Percentiles rank a stretch among this genome's conserved stretches.
Evolutionary conservation across 805 yeast species (phyloP).

Genomic region (Candida sakaeoensis): DNA sequence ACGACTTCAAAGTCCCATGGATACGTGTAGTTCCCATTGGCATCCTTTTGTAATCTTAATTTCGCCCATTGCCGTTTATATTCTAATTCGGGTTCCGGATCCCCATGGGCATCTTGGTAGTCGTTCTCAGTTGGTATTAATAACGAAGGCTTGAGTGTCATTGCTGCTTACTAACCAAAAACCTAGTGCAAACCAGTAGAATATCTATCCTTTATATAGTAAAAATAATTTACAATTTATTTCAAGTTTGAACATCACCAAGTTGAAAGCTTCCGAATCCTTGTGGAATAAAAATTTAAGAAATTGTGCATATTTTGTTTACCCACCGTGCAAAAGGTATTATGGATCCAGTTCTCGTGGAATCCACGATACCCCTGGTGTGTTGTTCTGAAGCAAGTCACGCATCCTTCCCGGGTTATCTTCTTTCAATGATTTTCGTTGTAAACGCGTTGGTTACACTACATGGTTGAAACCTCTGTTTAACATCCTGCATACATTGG

Average conservation of each 20-base stretch:
- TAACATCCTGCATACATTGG: neutral
- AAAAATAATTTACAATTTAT: neutral
- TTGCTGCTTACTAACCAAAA: neutral
- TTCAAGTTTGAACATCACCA: neutral
- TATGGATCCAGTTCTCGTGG: too few relatives aligned
- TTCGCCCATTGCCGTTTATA: constrained; percentile 13
- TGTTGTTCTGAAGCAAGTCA: too few relatives aligned
- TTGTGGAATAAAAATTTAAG: neutral
- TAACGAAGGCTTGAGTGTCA: constrained; percentile 18
- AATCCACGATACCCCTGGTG: too few relatives aligned
- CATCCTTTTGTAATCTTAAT: constrained; percentile 16
- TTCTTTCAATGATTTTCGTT: too few relatives aligned
- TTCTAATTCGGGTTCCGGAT: constrained; percentile 15
- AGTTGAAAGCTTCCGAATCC: neutral
- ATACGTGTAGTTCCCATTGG: constrained; percentile 17
- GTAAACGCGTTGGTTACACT: neutral
- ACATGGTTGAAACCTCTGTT: neutral
- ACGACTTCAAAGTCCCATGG: constrained; percentile 50
- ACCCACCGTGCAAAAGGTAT: too few relatives aligned
- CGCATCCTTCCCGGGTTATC: too few relatives aligned
- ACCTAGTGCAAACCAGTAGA: too few relatives aligned
- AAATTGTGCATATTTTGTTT: neutral
- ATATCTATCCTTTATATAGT: neutral
- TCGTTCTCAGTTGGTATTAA: constrained; percentile 30
- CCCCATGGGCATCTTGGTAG: constrained; percentile 30